Evolutionary conservation across 169 alveolate species (phyloP).

Genomic region (Fabrea salina): DNA sequence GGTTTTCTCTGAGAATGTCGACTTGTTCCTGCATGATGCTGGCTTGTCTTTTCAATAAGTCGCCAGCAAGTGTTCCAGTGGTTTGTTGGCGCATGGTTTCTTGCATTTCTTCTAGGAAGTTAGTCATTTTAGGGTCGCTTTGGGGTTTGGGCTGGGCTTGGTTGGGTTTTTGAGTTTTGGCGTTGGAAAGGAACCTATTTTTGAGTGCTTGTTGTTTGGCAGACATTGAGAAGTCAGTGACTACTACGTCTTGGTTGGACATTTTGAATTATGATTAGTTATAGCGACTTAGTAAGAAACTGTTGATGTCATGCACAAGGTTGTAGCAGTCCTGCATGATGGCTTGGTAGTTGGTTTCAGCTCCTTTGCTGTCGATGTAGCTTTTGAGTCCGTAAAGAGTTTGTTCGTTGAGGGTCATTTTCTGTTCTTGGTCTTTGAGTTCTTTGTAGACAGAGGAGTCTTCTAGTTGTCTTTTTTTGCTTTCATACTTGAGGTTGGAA

Average conservation of each 20-base stretch:
- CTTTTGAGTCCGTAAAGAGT: slow-evolving; percentile 60
- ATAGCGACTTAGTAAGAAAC: neutral
- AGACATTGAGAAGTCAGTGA: neutral
- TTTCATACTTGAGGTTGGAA: slow-evolving; percentile 51
- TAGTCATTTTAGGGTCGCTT: neutral
- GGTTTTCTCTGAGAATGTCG: neutral
- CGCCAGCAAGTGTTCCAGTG: neutral
- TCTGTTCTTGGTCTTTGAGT: slow-evolving; percentile 69
- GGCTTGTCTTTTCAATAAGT: neutral
- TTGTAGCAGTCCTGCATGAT: slow-evolving; percentile 65
- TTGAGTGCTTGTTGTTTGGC: neutral
- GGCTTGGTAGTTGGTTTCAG: slow-evolving; percentile 68
- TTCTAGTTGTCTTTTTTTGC: slow-evolving; percentile 66
- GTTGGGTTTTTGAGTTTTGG: neutral
- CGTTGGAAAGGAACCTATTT: neutral
- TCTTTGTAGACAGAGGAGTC: slow-evolving; percentile 61
- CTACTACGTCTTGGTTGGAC: slow-evolving; percentile 13
- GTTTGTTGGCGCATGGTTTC: neutral
- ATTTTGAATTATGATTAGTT: neutral
- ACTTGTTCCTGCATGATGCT: slow-evolving; percentile 22
- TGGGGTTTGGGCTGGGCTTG: neutral
- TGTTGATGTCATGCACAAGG: slow-evolving; percentile 56
- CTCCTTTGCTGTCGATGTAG: slow-evolving; percentile 78
- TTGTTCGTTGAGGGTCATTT: slow-evolving; percentile 62
- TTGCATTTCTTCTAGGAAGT: slow-evolving; percentile 25